Conservation (phyloP, 805 yeast species). For the Starmera dryadoides region DNA sequence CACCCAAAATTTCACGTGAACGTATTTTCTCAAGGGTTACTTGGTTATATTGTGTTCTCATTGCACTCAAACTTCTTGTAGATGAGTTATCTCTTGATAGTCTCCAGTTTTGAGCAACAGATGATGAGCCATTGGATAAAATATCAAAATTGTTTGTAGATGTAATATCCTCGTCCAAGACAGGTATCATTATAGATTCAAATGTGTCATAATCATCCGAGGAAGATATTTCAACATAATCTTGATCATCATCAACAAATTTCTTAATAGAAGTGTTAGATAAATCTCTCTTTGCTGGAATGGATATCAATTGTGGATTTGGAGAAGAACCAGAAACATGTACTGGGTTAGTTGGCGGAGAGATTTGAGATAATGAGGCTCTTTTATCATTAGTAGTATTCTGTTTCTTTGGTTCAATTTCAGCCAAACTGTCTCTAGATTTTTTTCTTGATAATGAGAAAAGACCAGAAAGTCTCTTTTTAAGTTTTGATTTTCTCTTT, state of each 20-base stretch:
- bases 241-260: not conserved
- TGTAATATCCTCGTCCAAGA: conserved; percentile 13
- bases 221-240: conserved; percentile 1
- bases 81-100: not conserved
- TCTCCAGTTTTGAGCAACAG: not conserved
- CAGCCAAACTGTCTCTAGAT: not conserved
- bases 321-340: not conserved
- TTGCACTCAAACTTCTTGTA: not conserved
- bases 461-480: conserved; percentile 19
- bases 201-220: conserved; percentile 13
- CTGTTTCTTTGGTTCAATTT: not conserved
- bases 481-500: conserved; percentile 8
- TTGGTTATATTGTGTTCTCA: not conserved
- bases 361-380: not conserved
- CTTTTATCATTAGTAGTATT: not conserved
- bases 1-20: not conserved
- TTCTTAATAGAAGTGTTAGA: not conserved
- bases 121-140: not conserved
- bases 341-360: not conserved
- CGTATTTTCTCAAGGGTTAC: not conserved
- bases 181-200: conserved; percentile 17
- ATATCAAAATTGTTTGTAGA: conserved; percentile 5
- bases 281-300: not conserved
- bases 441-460: conserved; percentile 6
- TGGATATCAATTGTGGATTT: not conserved